phyloP scores from a whole-genome alignment of 2,329 filamentous ascomycete species.

The Oidium heveae region DNA sequence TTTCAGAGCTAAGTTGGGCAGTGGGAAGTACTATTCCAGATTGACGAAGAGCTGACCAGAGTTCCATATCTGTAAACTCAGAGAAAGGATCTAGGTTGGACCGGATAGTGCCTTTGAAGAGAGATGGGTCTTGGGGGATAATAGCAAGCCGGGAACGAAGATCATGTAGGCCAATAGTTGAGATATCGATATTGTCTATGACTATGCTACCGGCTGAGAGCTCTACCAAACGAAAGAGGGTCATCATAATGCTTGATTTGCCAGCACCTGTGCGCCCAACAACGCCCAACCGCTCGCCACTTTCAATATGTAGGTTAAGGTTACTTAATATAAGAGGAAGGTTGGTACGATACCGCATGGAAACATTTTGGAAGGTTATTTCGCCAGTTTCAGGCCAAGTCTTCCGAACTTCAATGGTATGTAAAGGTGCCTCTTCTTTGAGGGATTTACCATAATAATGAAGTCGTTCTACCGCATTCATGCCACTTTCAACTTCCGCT shows the following conservation, averaged over 20 bases:
- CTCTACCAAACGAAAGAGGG: constrained; percentile 53
- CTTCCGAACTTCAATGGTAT: constrained; percentile 44
- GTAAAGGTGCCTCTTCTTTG: constrained; percentile 70
- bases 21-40: constrained; percentile 41
- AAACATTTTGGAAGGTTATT: constrained; percentile 47
- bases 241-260: constrained; percentile 64
- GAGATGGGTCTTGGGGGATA: constrained; percentile 63
- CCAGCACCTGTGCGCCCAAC: constrained; percentile 64
- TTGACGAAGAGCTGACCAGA: constrained; percentile 56
- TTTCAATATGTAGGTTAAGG: constrained; percentile 43
- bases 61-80: constrained; percentile 51
- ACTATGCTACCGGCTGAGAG: constrained; percentile 34
- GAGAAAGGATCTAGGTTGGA: constrained; percentile 60
- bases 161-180: constrained; percentile 48
- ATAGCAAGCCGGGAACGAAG: constrained; percentile 54
- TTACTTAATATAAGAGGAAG: constrained; percentile 50
- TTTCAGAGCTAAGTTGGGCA: constrained; percentile 12
- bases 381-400: constrained; percentile 74
- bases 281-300: constrained; percentile 58
- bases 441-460: constrained; percentile 72
- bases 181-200: constrained; percentile 44
- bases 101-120: constrained; percentile 59
- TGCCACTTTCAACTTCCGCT: constrained; percentile 89
- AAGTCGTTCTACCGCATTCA: constrained; percentile 86
- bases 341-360: constrained; percentile 53